Evolutionary conservation across 2,329 filamentous ascomycete genomes (phyloP), one percentile per base, ranked within the genome.

Genomic region (Colletotrichum graminicola): DNA sequence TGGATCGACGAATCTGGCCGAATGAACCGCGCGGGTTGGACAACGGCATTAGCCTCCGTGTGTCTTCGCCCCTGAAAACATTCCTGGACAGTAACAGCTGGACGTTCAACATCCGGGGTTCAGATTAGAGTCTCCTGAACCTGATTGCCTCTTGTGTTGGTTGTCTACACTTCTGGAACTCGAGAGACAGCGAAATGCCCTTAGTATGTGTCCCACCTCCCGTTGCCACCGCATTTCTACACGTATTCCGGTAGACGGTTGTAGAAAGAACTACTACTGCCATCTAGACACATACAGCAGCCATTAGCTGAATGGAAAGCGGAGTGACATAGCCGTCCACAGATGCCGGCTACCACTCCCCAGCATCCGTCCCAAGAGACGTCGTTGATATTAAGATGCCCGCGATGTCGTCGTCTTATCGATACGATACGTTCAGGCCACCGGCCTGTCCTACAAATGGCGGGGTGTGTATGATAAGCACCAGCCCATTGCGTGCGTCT

Each of bases 181-280:
- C 32, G 21, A 36, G 29, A 34, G 8, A 5, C 29, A 36, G 23
- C 8, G 12, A 56, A 14, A 7, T 6, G 32, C 23, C 21, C 11
- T 11, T 10, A 32, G 29, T 4, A n/a, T 34, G 29, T 34, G 45
- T 4, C 1, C 12, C 32, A 1, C n/a, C 52, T 73, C 75, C 78
- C 76, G 75, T 79, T 76, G 78, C 71, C 73, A 76, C 73, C 63
- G 72, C 74, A 75, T 74, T 73, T 76, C 62, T 74, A n/a, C 43
- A n/a, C 11, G 8, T n/a, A 72, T 77, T 75, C 1, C 11, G 11
- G 21, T 6, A 75, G 77, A 62, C 7, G 8, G 39, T 45, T 54
- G 39, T 36, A 41, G 26, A 51, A 39, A 60, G n/a, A 39, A 23
- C 36, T 5, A 56, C 41, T 11, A 4, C 21, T 8, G 21, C 21